phyloP scores from a whole-genome alignment of 306 rosid species.

The Prunus mira region DNA sequence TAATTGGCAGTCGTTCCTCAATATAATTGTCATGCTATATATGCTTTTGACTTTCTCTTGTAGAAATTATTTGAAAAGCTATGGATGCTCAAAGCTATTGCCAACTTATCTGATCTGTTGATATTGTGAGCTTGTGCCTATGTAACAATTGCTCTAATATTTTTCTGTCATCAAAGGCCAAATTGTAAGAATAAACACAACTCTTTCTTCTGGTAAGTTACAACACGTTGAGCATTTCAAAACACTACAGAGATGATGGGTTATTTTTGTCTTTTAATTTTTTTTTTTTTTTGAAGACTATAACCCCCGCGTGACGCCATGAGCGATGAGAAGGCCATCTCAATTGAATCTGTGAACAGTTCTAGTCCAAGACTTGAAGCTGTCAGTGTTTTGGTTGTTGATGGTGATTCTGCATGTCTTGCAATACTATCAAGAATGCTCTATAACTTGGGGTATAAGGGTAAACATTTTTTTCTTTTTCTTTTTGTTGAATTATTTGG shows the following conservation, averaged over 20 bases:
- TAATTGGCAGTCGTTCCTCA: not conserved
- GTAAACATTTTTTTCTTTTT: constrained; percentile 23
- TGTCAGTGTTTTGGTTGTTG: constrained; percentile 45
- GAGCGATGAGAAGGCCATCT: not conserved
- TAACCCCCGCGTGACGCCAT: not conserved
- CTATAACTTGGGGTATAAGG: constrained; percentile 35
- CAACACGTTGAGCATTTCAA: not conserved
- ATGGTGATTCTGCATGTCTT: constrained; percentile 27
- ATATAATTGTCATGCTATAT: not conserved
- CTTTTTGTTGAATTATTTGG: constrained; percentile 11
- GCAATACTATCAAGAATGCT: constrained; percentile 35
- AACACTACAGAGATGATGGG: not conserved
- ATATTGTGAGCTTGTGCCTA: too few relatives aligned
- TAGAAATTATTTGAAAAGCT: not conserved
- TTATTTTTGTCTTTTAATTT: not conserved
- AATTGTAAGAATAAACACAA: not conserved
- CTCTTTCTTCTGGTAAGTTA: not conserved
- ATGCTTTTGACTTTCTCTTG: not conserved
- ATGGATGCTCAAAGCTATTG: not conserved
- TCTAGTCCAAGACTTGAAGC: constrained; percentile 1
- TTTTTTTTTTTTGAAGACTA: not conserved
- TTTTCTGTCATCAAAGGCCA: not conserved
- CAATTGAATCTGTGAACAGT: not conserved
- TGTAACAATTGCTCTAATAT: not conserved
- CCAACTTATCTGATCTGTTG: not conserved